These are phyloP conservation scores for Xylariaceae sp. DNA, from an alignment of 2,329 filamentous ascomycete genomes.

Conservation along the genomic window DNA sequence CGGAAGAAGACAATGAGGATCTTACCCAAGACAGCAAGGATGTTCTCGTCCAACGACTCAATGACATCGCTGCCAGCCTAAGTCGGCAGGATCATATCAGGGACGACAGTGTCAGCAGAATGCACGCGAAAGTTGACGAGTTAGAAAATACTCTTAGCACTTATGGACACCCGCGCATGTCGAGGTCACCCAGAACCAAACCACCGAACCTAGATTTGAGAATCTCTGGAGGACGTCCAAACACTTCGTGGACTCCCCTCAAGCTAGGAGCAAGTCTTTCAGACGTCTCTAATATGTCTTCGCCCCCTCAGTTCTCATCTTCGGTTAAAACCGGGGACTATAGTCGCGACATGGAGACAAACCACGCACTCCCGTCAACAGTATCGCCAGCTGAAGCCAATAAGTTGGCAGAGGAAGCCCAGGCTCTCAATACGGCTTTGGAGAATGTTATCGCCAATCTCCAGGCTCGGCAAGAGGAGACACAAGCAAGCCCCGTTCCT, in stretches of 20 bases:
- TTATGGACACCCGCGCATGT: constrained; percentile 10
- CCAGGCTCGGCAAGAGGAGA: constrained; percentile 53
- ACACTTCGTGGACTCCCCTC: constrained; percentile 28
- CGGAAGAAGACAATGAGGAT: constrained; percentile 18
- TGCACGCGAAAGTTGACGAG: constrained; percentile 39
- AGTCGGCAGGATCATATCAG: constrained; percentile 18
- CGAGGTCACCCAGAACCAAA: constrained; percentile 10
- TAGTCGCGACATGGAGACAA: not conserved
- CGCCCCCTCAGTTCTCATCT: constrained; percentile 11
- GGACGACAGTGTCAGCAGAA: constrained; percentile 27
- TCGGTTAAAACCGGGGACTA: constrained; percentile 8
- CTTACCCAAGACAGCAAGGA: constrained; percentile 35
- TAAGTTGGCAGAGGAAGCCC: constrained; percentile 33
- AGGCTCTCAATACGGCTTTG: constrained; percentile 47
- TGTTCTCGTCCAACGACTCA: constrained; percentile 40
- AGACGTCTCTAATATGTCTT: constrained; percentile 12
- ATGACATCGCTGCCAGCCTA: constrained; percentile 21
- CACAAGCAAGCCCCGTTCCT: constrained; percentile 41
- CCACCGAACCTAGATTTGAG: constrained; percentile 10
- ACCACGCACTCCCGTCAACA: constrained; percentile 2
- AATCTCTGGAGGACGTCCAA: constrained; percentile 16
- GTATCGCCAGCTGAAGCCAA: constrained; percentile 24
- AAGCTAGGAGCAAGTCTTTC: constrained; percentile 20
- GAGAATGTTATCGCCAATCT: constrained; percentile 46
- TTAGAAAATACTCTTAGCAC: constrained; percentile 31